Conservation (phyloP, 805 yeast genomes). For the Isabelozyma heimii region DNA sequence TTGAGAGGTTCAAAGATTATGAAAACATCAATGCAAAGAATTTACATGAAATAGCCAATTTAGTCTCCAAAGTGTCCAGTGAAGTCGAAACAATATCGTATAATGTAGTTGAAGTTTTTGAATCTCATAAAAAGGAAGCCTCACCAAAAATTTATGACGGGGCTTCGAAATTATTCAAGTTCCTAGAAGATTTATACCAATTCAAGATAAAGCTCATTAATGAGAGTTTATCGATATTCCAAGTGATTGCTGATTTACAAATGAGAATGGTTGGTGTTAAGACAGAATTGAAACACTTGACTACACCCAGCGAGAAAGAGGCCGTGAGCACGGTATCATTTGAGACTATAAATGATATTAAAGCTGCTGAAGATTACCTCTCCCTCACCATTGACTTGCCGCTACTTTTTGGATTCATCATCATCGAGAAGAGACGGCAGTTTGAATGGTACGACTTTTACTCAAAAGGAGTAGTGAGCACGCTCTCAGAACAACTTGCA, state of each 20-base stretch:
- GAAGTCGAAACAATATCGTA: background rate
- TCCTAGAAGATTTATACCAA: conserved; percentile 28
- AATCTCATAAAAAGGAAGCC: conserved; percentile 14
- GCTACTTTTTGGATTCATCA: conserved; percentile 63
- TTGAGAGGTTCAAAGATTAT: conserved; percentile 18
- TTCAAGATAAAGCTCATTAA: conserved; percentile 24
- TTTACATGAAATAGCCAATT: conserved; percentile 1
- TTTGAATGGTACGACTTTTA: conserved; percentile 51
- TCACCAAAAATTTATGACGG: conserved; percentile 26
- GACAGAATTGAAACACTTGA: conserved; percentile 22
- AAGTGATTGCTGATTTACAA: conserved; percentile 33
- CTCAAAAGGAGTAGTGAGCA: conserved; percentile 37
- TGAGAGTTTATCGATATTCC: conserved; percentile 24
- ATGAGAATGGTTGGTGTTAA: conserved; percentile 35
- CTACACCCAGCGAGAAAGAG: conserved; percentile 11
- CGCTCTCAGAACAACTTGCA: conserved; percentile 57
- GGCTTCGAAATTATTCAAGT: conserved; percentile 32
- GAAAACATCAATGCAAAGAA: conserved; percentile 5
- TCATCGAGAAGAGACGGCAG: conserved; percentile 61
- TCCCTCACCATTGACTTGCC: conserved; percentile 64
- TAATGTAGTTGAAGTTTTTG: conserved; percentile 18
- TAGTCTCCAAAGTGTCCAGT: background rate
- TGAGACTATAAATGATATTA: conserved; percentile 23
- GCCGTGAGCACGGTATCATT: conserved; percentile 7
- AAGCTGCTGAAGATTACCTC: conserved; percentile 33